These are phyloP conservation scores for Gastrolobium bilobum DNA, from an alignment of 306 rosid genomes.

Conservation along the genomic window DNA sequence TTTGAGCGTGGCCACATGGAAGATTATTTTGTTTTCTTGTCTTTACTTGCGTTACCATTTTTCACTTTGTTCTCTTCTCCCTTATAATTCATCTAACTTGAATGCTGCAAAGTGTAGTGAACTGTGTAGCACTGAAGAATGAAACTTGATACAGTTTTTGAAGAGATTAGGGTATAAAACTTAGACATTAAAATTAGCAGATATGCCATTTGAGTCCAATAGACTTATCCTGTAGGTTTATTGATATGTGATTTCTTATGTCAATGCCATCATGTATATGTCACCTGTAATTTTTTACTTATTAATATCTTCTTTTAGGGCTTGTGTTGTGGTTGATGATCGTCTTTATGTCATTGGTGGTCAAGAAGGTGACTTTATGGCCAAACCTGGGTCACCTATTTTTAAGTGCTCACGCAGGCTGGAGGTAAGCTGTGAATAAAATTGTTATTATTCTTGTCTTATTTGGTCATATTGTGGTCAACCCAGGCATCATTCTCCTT, in stretches of 20 bases:
- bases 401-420: constrained; percentile 93
- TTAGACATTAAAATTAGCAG: neutral
- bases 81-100: constrained; percentile 6
- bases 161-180: constrained; percentile 1
- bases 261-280: constrained; percentile 36
- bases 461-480: constrained; percentile 19
- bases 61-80: constrained; percentile 19
- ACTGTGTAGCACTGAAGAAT: constrained; percentile 19
- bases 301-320: constrained; percentile 60
- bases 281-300: constrained; percentile 36
- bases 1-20: constrained; percentile 23
- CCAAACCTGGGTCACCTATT: constrained; percentile 96
- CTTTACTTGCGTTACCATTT: constrained; percentile 20
- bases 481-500: constrained; percentile 9
- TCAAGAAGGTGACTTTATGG: constrained; percentile 99
- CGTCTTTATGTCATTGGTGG: constrained; percentile 91
- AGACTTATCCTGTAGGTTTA: constrained; percentile 12
- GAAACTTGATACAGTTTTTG: constrained; percentile 4
- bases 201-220: constrained; percentile 14
- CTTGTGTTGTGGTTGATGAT: constrained; percentile 80
- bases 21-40: constrained; percentile 34
- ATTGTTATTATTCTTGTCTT: constrained; percentile 13
- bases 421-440: constrained; percentile 63
- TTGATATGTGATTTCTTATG: constrained; percentile 41
- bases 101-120: constrained; percentile 17